Evolutionary conservation across 2,329 filamentous ascomycete species (phyloP).

Genomic region (Fusarium dlaminii): DNA sequence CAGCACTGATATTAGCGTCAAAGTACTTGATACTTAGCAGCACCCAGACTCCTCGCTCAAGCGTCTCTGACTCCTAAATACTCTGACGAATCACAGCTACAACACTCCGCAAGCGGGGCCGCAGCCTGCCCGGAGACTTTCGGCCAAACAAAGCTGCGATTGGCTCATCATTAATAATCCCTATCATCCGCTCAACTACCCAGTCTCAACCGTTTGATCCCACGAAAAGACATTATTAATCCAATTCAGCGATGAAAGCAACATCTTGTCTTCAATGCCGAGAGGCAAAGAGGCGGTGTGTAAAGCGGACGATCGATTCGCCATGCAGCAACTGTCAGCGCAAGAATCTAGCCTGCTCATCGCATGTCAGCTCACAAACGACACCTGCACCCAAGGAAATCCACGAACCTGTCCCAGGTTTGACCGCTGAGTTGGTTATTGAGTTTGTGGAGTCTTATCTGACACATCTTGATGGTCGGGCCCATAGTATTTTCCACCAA

Average conservation of each 20-base stretch:
- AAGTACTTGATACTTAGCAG: neutral
- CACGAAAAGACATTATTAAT: neutral
- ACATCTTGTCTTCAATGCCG: slow-evolving; percentile 1
- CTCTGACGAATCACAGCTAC: neutral
- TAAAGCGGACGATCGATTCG: neutral
- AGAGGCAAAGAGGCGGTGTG: neutral
- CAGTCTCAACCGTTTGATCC: neutral
- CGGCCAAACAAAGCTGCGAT: neutral
- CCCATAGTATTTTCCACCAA: slow-evolving; percentile 2
- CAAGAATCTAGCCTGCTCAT: neutral
- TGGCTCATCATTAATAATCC: neutral
- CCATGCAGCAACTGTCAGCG: neutral
- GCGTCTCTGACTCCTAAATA: neutral
- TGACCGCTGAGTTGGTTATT: neutral
- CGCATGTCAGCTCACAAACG: neutral
- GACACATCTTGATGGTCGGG: neutral
- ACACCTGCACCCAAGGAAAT: neutral
- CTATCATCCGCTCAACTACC: neutral
- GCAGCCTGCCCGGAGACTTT: neutral
- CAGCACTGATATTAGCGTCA: fast-evolving
- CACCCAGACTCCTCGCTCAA: neutral
- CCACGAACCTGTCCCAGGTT: fast-evolving
- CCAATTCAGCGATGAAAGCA: neutral
- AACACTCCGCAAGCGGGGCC: neutral
- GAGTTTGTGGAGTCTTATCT: slow-evolving; percentile 2